phyloP scores from a whole-genome alignment of 208 protist species.

The Porcisia hertigi region DNA sequence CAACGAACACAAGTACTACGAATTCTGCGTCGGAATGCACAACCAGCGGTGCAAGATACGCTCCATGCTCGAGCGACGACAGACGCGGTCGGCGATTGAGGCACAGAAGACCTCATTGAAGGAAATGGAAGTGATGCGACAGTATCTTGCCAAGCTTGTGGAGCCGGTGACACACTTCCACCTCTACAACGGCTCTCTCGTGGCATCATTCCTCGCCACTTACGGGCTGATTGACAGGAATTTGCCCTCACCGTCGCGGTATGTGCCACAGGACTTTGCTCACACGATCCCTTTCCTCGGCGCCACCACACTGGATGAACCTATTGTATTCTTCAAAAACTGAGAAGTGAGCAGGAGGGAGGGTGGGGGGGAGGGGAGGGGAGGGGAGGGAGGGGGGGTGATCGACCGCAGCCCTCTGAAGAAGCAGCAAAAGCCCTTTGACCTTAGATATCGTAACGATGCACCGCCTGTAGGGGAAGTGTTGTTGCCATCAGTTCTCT shows the following conservation, averaged over 20 bases:
- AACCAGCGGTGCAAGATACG: slow-evolving; percentile 61
- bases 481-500: not conserved
- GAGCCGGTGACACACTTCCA: slow-evolving; percentile 37
- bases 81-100: slow-evolving; percentile 57
- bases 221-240: slow-evolving; percentile 75
- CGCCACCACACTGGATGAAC: slow-evolving; percentile 66
- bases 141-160: slow-evolving; percentile 57
- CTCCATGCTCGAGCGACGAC: slow-evolving; percentile 44
- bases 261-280: slow-evolving; percentile 87
- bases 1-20: slow-evolving; percentile 78
- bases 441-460: not conserved
- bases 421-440: not conserved
- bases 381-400: not conserved
- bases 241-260: slow-evolving; percentile 70
- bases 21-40: slow-evolving; percentile 71
- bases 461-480: not conserved
- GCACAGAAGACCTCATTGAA: slow-evolving; percentile 56
- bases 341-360: slow-evolving; percentile 18
- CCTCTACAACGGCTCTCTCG: slow-evolving; percentile 85
- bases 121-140: slow-evolving; percentile 76
- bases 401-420: not conserved
- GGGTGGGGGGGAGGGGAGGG: too few relatives aligned
- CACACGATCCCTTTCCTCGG: slow-evolving; percentile 77
- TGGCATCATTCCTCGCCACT: slow-evolving; percentile 77
- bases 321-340: slow-evolving; percentile 83